Evolutionary conservation across 2,329 filamentous ascomycete species (phyloP), one percentile per base, ranked within the genome.

Genomic region (Alternaria sp.): DNA sequence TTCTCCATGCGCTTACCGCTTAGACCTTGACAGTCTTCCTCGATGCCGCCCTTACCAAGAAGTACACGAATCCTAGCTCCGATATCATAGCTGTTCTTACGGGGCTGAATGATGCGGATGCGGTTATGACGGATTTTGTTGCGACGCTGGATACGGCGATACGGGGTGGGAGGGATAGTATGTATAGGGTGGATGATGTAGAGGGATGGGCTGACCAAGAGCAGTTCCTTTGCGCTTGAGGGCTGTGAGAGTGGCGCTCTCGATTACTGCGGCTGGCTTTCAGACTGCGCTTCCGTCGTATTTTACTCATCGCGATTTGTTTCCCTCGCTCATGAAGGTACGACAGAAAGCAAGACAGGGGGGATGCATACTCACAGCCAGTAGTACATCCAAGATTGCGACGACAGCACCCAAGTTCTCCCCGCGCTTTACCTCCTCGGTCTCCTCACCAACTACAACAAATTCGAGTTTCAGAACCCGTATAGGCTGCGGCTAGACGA

Each of bases 381-480:
- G 73, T 55, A 94, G 92, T 92, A 94, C 77, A 88, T 96, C 63
- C 91, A 96, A 82, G 93, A 97, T 69, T 87, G 90, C 47, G 89
- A 93, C 64, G 85, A 86, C 23, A 33, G 82, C 85, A 18, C 85
- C 86, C 73, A 88, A 88, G 61, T 87, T 58, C 55, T 93, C 46
- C 88, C 92, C 62, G 91, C 95, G 0, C 94, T 97, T 70, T 88
- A 91, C 14, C 87, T 98, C 10, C 85, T 97, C 20, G 95, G 95
- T 12, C 85, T 98, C 5, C 84, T 99, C 57, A 92, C 93, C 68
- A 99, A 98, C 82, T 98, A 98, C 86, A 98, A 99, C 86, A 99
- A 98, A 80, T 99, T 99, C 75, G 96, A 99, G 80, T 95, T 96
- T 61, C 94, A 97, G 78, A 99, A 99, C 72, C 95, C 95, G 0